These are phyloP conservation scores for Podila verticillata DNA, from an alignment of 192 early-diverging fungal species.

Conservation along the genomic window DNA sequence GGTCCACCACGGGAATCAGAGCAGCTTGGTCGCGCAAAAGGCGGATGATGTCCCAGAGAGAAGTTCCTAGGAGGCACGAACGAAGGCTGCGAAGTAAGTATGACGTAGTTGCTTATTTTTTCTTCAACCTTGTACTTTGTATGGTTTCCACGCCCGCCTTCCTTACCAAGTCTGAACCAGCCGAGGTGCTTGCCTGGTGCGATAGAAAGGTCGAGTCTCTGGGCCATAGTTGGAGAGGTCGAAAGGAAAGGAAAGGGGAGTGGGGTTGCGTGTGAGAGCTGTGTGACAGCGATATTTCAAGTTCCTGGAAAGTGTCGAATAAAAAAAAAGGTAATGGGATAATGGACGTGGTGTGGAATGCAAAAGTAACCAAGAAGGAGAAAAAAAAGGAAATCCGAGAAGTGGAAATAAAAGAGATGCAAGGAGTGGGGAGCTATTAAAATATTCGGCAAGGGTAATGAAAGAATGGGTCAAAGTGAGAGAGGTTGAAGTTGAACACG, in stretches of 20 bases:
- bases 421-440: too few species aligned
- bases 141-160: neutral
- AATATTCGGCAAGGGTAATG: too few species aligned
- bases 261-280: neutral
- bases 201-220: constrained; percentile 60
- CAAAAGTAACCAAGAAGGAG: neutral
- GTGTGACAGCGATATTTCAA: constrained; percentile 4
- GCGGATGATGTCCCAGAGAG: constrained; percentile 68
- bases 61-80: constrained; percentile 54
- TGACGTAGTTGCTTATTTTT: neutral
- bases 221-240: constrained; percentile 24
- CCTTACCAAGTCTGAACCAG: constrained; percentile 61
- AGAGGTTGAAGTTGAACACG: too few species aligned
- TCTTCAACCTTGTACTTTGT: neutral
- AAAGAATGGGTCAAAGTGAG: too few species aligned
- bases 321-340: neutral
- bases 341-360: neutral
- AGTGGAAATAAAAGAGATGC: neutral
- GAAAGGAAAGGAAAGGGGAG: too few species aligned
- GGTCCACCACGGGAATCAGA: constrained; percentile 66
- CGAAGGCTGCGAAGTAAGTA: neutral
- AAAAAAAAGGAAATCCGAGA: neutral
- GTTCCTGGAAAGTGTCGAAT: neutral
- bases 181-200: constrained; percentile 64
- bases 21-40: constrained; percentile 59